Percentiles rank a stretch among this genome's conserved stretches.
Evolutionary conservation across 2,329 filamentous ascomycete genomes (phyloP).

Genomic region (Penicillium sp.): DNA sequence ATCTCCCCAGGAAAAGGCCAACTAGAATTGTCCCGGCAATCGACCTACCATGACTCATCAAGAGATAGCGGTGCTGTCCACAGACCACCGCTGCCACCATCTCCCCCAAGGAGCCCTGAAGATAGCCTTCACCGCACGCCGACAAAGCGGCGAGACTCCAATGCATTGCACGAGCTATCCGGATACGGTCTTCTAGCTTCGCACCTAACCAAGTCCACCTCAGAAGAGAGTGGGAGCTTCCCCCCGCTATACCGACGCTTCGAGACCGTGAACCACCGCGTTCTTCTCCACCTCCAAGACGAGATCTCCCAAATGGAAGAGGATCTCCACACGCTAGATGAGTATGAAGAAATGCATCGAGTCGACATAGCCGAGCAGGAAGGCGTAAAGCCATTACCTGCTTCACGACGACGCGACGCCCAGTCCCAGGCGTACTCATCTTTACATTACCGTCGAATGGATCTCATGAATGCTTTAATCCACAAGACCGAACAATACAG

Average conservation of each 20-base stretch:
- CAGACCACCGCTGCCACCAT: conserved; percentile 30
- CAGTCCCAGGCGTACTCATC: conserved; percentile 53
- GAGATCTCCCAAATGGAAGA: conserved; percentile 79
- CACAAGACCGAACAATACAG: conserved; percentile 62
- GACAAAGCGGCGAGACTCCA: conserved; percentile 24
- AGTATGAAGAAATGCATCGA: conserved; percentile 47
- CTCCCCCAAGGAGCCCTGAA: conserved; percentile 35
- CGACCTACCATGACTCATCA: conserved; percentile 31
- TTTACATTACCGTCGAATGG: conserved; percentile 53
- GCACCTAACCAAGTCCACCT: conserved; percentile 30
- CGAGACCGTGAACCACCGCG: conserved; percentile 74
- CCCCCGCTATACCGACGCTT: conserved; percentile 79
- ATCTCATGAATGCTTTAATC: conserved; percentile 55
- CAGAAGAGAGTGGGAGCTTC: conserved; percentile 28
- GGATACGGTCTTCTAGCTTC: conserved; percentile 39
- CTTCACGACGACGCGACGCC: conserved; percentile 43
- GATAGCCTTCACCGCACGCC: conserved; percentile 25
- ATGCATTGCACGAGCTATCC: conserved; percentile 24
- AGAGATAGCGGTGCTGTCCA: conserved; percentile 20
- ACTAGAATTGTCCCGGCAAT: conserved; percentile 34
- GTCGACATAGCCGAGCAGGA: conserved; percentile 32
- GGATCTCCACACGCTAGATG: conserved; percentile 68
- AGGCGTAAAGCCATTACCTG: conserved; percentile 33
- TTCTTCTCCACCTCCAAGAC: conserved; percentile 80
- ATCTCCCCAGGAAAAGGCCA: conserved; percentile 25